Base-by-base conservation (phyloP, 2,329 filamentous ascomycete species). In the Fusarium fujikuroi region DNA sequence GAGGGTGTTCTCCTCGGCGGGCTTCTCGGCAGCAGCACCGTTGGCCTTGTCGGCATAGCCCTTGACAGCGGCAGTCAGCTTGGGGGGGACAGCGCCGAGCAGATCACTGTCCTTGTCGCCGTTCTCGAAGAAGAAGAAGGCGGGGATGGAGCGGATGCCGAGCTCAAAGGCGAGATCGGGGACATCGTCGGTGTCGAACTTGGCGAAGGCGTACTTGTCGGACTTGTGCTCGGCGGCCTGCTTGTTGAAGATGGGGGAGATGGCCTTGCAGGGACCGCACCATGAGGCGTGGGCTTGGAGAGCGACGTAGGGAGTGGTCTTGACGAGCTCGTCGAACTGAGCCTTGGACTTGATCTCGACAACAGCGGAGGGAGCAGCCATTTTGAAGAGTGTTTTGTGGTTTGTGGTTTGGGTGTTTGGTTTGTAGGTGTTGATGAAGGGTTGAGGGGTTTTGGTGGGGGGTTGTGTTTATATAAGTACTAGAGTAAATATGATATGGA, bases 231-330 rank as follows among this genome's bases (percentile, higher is more conserved):
- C 73, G 53, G 78, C 78, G 50, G 88, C 85, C 59, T 89, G 84
- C 77, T 85, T 82, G 66, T 76, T 77, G 84, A 86, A 90, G 66
- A 87, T 75, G 69, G 89, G 89, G 28, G 87, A 86, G 77, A 91
- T 90, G 75, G 83, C 82, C 81, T 88, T 89, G 87, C 89, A 91
- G 34, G 89, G 89, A 43, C 84, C 85, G 81, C 89, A 91, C 89
- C 89, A 91, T 76, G 86, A 82, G 66, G 89, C 88, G 81, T 84
- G 87, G 81, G 90, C 89, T 79, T 91, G 88, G 72, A 88, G 81
- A 68, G 86, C 84, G 71, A 90, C 87, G 80, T 86, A 87, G 52
- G 83, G 85, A 53, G 83, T 87, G 15, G 79, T 80, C 21, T 80
- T 74, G 76, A 89, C 77, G 70, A 90, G 86, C 42, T 80, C 75